phyloP scores from a whole-genome alignment of 2,329 filamentous ascomycete genomes.

The Botryotinia calthae region DNA sequence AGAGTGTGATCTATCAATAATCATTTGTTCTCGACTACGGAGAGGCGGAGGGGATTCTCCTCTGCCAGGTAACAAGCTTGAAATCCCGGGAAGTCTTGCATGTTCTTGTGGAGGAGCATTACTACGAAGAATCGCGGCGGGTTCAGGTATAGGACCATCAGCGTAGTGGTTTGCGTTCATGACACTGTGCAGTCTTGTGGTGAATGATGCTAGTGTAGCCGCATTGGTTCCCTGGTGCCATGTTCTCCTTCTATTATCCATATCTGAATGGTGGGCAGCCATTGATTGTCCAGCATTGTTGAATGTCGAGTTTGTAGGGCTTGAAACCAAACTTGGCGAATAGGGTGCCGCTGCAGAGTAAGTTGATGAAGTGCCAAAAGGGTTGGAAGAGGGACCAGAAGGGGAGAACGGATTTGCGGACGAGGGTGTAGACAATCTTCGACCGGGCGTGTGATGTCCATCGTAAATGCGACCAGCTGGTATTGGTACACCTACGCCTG shows the following conservation, averaged over 20 bases:
- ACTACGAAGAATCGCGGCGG: slow-evolving; percentile 30
- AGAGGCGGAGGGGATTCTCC: slow-evolving; percentile 61
- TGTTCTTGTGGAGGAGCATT: slow-evolving; percentile 48
- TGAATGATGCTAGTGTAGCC: slow-evolving; percentile 46
- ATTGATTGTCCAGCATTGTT: slow-evolving; percentile 66
- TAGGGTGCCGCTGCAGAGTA: slow-evolving; percentile 55
- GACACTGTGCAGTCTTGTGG: slow-evolving; percentile 73
- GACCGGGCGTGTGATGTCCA: slow-evolving; percentile 63
- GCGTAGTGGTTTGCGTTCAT: slow-evolving; percentile 64
- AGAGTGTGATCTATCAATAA: slow-evolving; percentile 54
- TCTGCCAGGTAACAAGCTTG: slow-evolving; percentile 80
- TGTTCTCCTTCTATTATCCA: slow-evolving; percentile 78
- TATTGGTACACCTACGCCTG: slow-evolving; percentile 57
- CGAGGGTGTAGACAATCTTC: slow-evolving; percentile 80
- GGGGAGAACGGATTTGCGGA: slow-evolving; percentile 71
- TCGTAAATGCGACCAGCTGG: slow-evolving; percentile 70
- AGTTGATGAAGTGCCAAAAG: slow-evolving; percentile 56
- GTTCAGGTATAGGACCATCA: slow-evolving; percentile 33
- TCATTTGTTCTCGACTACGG: slow-evolving; percentile 72
- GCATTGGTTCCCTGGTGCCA: slow-evolving; percentile 81
- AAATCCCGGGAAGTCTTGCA: slow-evolving; percentile 77
- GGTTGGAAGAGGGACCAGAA: slow-evolving; percentile 41
- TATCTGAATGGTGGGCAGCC: slow-evolving; percentile 57
- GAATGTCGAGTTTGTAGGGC: slow-evolving; percentile 65
- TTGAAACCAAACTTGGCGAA: slow-evolving; percentile 59